Evolutionary conservation across 139 green algal genomes (phyloP), one percentile per base, ranked within the genome.

Genomic region (Chlorella ohadii): DNA sequence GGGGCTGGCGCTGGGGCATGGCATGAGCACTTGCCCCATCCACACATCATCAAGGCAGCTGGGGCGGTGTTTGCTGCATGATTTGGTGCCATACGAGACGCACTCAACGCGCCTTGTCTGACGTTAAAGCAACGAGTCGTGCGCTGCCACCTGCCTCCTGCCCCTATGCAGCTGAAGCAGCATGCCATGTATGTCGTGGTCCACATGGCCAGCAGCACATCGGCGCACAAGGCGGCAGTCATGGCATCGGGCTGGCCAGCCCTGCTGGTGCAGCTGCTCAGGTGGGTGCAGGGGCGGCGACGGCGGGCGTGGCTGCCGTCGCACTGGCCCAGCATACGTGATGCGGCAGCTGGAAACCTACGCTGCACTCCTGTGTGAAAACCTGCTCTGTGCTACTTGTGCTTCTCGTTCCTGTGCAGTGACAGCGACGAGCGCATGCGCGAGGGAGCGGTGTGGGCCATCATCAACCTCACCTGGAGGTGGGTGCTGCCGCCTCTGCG

Each of bases 401-500:
- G 4, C 28, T 39, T 28, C 27, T 28, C n/a, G 25, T 28, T 67
- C 41, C 33, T 27, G 20, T 80, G 74, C 76, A 82, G 76, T 11
- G 76, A 82, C 59, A 28, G 16, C 9, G 59, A 84, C 51, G 64
- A 63, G 25, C 41, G 57, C 15, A 51, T 88, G 63, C 34, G 84
- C 11, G 84, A 88, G 39, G 84, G 78, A 17, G 84, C 84, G 12
- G 78, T 84, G 19, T 88, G 84, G 84, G 84, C 55, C 15, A 82
- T 84, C 55, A 88, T 88, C 74, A 88, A 88, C n/a, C 84, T 88
- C 9, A 85, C 76, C 0, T 88, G 75, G 74, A 80, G 74, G 72
- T 84, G 47, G 51, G 51, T 59, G 44, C 44, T 55, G 44, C 44
- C 44, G 6, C 7, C 17, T 38, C n/a, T n/a, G n/a, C n/a, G n/a